Percentiles rank a stretch among this genome's conserved stretches.
phyloP scores from a whole-genome alignment of 257 asterid species.

The Solanum dulcamara region DNA sequence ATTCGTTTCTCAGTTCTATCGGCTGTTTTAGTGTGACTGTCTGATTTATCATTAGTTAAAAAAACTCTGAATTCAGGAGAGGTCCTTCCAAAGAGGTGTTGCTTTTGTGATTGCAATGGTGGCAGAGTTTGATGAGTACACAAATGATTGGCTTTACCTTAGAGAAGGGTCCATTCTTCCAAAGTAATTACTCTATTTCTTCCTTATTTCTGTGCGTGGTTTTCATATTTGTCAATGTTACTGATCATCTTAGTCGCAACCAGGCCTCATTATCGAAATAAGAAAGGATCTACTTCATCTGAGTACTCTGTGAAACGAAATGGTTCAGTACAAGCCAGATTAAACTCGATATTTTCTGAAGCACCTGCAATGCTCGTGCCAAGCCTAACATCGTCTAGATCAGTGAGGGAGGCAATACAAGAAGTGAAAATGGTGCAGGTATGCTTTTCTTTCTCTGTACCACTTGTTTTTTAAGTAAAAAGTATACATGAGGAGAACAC shows the following conservation, averaged over 20 bases:
- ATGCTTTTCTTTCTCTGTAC: neutral
- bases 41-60: neutral
- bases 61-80: constrained; percentile 41
- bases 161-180: constrained; percentile 90
- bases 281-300: constrained; percentile 27
- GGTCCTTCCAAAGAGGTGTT: constrained; percentile 68
- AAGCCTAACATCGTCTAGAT: constrained; percentile 61
- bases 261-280: constrained; percentile 80
- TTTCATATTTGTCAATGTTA: neutral
- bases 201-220: neutral
- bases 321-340: constrained; percentile 30
- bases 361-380: constrained; percentile 56
- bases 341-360: constrained; percentile 33
- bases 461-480: no score
- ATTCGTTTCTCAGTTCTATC: neutral
- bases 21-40: neutral
- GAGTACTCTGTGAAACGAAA: constrained; percentile 40
- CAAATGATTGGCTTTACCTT: constrained; percentile 93
- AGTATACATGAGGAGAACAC: no score
- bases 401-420: constrained; percentile 76
- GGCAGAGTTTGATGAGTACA: constrained; percentile 91
- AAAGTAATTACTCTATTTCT: constrained; percentile 32
- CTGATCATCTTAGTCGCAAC: constrained; percentile 13
- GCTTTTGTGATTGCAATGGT: constrained; percentile 87
- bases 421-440: constrained; percentile 99